Percentiles rank a stretch among this genome's conserved stretches.
phyloP scores from a whole-genome alignment of 495 filamentous ascomycete species.

The Trichoderma asperelloides region DNA sequence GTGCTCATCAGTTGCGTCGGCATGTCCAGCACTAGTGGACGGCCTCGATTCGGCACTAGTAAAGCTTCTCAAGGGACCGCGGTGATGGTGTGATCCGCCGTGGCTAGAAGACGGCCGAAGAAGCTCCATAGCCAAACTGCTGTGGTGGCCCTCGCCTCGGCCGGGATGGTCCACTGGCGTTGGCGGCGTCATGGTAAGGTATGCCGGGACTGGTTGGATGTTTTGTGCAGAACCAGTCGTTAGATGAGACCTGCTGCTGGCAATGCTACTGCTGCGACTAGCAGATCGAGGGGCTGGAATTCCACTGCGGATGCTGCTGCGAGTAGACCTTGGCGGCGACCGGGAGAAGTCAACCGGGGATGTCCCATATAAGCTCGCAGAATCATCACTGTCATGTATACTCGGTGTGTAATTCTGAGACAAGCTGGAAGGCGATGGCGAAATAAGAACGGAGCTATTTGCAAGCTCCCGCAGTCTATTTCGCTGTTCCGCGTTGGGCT shows the following conservation, averaged over 20 bases:
- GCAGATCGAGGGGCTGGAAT: constrained; percentile 27
- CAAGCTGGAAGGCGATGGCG: constrained; percentile 23
- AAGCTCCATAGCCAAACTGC: constrained; percentile 13
- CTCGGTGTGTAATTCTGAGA: constrained; percentile 21
- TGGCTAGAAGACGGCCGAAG: constrained; percentile 23
- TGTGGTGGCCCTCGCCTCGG: constrained; percentile 12
- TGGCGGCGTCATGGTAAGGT: constrained; percentile 33
- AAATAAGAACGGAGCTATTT: constrained; percentile 45
- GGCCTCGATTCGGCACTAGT: constrained; percentile 14
- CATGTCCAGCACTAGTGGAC: constrained; percentile 3
- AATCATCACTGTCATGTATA: constrained; percentile 41
- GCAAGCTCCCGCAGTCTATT: constrained; percentile 74
- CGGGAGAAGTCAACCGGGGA: constrained; percentile 43
- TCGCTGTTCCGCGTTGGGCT: constrained; percentile 67
- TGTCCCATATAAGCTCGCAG: constrained; percentile 34
- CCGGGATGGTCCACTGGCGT: constrained; percentile 21
- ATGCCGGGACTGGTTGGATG: constrained; percentile 22
- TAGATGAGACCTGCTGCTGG: constrained; percentile 33
- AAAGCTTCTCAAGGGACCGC: constrained; percentile 19
- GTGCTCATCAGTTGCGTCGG: constrained; percentile 12
- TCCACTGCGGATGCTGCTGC: constrained; percentile 25
- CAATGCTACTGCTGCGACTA: constrained; percentile 38
- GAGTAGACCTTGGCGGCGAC: constrained; percentile 37
- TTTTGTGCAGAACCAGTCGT: constrained; percentile 9
- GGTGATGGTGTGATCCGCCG: constrained; percentile 21